A percentile compares a stretch with the other conserved stretches of the same genome.
phyloP scores from a whole-genome alignment of 2,329 filamentous ascomycete species.

The Fusarium verrucosum region DNA sequence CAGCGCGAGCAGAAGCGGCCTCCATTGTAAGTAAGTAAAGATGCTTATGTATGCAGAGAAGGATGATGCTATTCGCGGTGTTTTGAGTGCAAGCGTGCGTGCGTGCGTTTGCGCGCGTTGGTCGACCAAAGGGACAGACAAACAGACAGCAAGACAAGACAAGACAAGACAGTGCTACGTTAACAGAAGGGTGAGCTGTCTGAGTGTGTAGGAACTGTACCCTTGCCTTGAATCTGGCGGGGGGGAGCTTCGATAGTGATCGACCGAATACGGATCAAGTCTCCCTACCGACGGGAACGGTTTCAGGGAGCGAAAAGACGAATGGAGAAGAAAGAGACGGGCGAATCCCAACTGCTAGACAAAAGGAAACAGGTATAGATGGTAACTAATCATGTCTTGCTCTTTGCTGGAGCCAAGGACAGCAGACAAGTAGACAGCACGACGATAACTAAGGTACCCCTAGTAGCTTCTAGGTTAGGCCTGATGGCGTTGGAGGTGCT shows the following conservation, averaged over 20 bases:
- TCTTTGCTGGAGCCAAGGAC: not conserved
- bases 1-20: constrained; percentile 94
- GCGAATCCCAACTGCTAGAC: not conserved
- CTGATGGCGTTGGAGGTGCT: not conserved
- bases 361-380: not conserved
- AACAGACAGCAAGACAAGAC: not conserved
- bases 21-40: constrained; percentile 68
- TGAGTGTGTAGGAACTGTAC: constrained; percentile 1
- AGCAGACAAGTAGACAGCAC: constrained; percentile 3
- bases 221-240: constrained; percentile 16
- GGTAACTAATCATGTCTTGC: not conserved
- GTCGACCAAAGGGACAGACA: not conserved
- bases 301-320: not conserved
- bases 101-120: constrained; percentile 9
- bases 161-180: constrained; percentile 7
- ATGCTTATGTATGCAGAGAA: not conserved
- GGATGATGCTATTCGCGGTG: constrained; percentile 2
- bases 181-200: constrained; percentile 30
- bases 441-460: constrained; percentile 5
- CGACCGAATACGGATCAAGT: constrained; percentile 21
- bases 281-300: constrained; percentile 21
- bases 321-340: not conserved
- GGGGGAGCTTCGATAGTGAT: constrained; percentile 24
- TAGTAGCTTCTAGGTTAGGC: too few relatives aligned
- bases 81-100: too few relatives aligned